Evolutionary conservation across 1,284 basidiomycete genomes (phyloP).

Genomic region (Kwoniella shivajii): DNA sequence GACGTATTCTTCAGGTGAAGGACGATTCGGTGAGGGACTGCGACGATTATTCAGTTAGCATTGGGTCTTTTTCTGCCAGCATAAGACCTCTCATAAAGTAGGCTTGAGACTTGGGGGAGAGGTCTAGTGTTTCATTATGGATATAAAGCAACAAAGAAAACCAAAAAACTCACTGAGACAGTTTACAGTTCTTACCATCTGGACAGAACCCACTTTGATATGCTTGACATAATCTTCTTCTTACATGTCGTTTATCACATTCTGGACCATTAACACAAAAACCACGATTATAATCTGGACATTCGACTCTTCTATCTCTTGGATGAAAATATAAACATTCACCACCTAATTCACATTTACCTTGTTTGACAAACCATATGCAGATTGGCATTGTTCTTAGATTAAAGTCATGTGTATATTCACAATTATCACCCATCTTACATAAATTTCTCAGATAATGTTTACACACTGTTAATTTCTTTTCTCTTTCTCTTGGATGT

Average conservation of each 20-base stretch:
- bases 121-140: too few species aligned
- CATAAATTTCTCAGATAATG: constrained; percentile 98
- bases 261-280: constrained; percentile 83
- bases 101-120: too few species aligned
- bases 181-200: constrained; percentile 83
- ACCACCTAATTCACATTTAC: constrained; percentile 96
- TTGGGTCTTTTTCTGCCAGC: too few species aligned
- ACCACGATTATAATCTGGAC: constrained; percentile 91
- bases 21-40: constrained; percentile 53
- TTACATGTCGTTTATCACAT: constrained; percentile 91
- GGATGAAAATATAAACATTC: constrained; percentile 98
- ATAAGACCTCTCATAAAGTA: too few species aligned
- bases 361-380: constrained; percentile 98
- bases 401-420: constrained; percentile 99
- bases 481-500: constrained; percentile 76
- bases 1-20: constrained; percentile 73
- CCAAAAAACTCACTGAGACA: constrained; percentile 77
- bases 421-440: constrained; percentile 97
- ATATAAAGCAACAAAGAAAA: background rate
- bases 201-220: constrained; percentile 96
- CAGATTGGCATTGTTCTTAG: constrained; percentile 98
- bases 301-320: constrained; percentile 82
- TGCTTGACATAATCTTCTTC: constrained; percentile 83
- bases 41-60: background rate
- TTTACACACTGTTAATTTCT: constrained; percentile 94